phyloP scores from a whole-genome alignment of 192 early-diverging fungal genomes.

The Cetraspora pellucida region DNA sequence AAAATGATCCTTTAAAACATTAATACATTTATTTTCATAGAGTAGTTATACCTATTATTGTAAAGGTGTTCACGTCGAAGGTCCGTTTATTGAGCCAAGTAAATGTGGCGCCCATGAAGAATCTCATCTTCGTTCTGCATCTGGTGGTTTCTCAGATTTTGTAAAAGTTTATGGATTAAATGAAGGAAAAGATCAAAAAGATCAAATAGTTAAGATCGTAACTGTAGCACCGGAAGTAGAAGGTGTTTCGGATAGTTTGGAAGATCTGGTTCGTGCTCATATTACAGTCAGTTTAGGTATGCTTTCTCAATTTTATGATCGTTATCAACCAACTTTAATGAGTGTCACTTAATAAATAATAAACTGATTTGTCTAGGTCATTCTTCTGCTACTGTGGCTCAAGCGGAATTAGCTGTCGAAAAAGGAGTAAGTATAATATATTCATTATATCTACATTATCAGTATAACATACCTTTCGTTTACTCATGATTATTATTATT shows the following conservation, averaged over 20 bases:
- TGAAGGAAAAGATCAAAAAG: constrained; percentile 42
- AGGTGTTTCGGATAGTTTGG: constrained; percentile 67
- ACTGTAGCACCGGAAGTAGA: constrained; percentile 81
- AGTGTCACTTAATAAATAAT: too few relatives aligned
- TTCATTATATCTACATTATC: background rate
- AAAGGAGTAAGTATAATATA: constrained; percentile 54
- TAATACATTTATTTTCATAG: too few relatives aligned
- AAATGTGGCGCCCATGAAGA: constrained; percentile 80
- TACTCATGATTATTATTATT: background rate
- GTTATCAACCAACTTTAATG: too few relatives aligned
- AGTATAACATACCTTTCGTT: background rate
- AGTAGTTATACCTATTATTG: too few relatives aligned
- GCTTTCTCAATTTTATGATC: background rate
- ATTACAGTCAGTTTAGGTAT: constrained; percentile 68
- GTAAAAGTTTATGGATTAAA: constrained; percentile 68
- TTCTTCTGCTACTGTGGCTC: constrained; percentile 64
- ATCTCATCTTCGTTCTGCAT: constrained; percentile 59
- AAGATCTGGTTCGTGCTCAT: constrained; percentile 62
- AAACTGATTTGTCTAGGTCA: constrained; percentile 47
- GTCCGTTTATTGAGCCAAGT: constrained; percentile 65
- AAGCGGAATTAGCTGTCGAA: constrained; percentile 62
- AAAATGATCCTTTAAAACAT: background rate
- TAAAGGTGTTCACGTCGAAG: constrained; percentile 59
- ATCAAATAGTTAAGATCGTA: constrained; percentile 66
- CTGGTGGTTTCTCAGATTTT: constrained; percentile 65